phyloP scores from a whole-genome alignment of 2,329 filamentous ascomycete genomes.

The Arthrobotrys pseudoclavata region DNA sequence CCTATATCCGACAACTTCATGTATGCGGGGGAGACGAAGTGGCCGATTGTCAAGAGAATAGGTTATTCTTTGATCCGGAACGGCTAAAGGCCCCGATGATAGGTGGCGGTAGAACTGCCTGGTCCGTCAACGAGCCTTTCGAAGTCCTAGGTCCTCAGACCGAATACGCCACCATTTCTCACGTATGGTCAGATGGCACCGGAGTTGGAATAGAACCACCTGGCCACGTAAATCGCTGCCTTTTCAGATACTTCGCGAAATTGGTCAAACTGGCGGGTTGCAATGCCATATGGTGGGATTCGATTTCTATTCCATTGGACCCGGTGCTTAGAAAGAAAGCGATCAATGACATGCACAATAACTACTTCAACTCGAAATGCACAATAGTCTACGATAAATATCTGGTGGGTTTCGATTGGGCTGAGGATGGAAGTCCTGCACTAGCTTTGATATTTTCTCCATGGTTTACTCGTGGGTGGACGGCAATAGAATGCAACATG shows the following conservation, averaged over 20 bases:
- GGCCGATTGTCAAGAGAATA: conserved; percentile 4
- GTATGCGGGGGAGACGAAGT: conserved; percentile 4
- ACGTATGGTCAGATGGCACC: conserved; percentile 65
- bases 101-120: conserved; percentile 22
- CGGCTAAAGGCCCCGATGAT: conserved; percentile 16
- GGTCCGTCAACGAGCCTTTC: conserved; percentile 38
- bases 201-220: conserved; percentile 61
- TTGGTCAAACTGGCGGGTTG: conserved; percentile 60
- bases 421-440: conserved; percentile 60
- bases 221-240: conserved; percentile 63
- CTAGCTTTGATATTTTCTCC: conserved; percentile 62
- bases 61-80: conserved; percentile 32
- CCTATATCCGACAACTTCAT: conserved; percentile 35
- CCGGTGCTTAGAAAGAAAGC: conserved; percentile 54
- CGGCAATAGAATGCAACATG: conserved; percentile 61
- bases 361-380: conserved; percentile 61
- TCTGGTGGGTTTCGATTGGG: conserved; percentile 61
- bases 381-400: conserved; percentile 62
- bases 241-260: conserved; percentile 62
- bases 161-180: conserved; percentile 63
- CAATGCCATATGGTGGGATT: conserved; percentile 65
- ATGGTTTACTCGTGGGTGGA: conserved; percentile 64
- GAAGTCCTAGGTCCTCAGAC: conserved; percentile 8
- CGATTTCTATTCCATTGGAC: conserved; percentile 63
- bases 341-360: conserved; percentile 63